Evolutionary conservation across 139 green algal species (phyloP), one percentile per base, ranked within the genome.

Genomic region (Raphidocelis subcapitata): DNA sequence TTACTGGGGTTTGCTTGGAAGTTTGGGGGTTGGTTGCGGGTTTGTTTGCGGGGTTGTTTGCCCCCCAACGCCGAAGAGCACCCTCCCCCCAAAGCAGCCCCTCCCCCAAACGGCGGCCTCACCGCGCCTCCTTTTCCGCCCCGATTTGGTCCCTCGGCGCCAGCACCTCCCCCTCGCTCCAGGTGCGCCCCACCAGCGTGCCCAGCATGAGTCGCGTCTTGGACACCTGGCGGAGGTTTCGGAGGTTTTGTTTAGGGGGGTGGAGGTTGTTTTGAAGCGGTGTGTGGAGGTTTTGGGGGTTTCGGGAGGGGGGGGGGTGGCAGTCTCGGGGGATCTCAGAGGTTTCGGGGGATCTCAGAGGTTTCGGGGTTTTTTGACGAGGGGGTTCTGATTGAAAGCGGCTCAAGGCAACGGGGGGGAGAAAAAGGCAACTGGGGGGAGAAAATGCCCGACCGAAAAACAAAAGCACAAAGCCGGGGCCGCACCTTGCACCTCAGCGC

Each of bases 401-500:
- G n/a, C n/a, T n/a, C n/a, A n/a, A n/a, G n/a, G n/a, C n/a, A n/a
- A n/a, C n/a, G n/a, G n/a, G n/a, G n/a, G n/a, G n/a, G n/a, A n/a
- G n/a, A n/a, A n/a, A n/a, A n/a, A n/a, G n/a, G n/a, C n/a, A n/a
- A n/a, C n/a, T n/a, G n/a, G n/a, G n/a, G n/a, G n/a, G n/a, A n/a
- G n/a, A n/a, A n/a, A n/a, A n/a, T n/a, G n/a, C n/a, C n/a, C n/a
- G n/a, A 62, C 5, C 24, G 26, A 35, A 62, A 29, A 16, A 14
- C 10, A 12, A 35, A 35, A 35, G n/a, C 8, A 16, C 20, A 12
- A 29, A 62, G 26, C 10, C 26, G 14, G 24, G 5, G 24, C 55
- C 59, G 26, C 54, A 70, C 70, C 70, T 69, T 69, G 72, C 72
- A 78, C 51, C 72, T 49, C 72, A 78, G 37, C 35, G 72, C 63